Evolutionary conservation across 805 yeast species (phyloP), one percentile per base, ranked within the genome.

Genomic region (Lipomyces orientalis): DNA sequence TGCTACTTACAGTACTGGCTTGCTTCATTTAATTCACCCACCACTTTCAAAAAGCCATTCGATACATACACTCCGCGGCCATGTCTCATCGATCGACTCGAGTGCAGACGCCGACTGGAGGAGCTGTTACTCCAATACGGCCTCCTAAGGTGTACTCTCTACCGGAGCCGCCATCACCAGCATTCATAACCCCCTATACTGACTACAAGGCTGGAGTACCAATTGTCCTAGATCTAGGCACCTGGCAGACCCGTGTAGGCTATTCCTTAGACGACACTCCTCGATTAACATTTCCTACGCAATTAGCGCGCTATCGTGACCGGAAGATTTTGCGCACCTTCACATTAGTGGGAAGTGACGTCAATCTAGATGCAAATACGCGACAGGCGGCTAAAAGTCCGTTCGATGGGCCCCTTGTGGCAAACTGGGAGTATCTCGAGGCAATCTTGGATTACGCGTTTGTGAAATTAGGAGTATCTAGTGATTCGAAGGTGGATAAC

Each of bases 371-470:
- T 73, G 84, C 88, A 8, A 79, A 89, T 1, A 84, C 90, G 58
- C 85, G 88, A 69, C 83, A 90, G 19, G 88, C 88, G 63, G 85
- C 91, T 43, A 88, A 86, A 73, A 82, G 91, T 4, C 97, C 98
- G 0, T 94, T 85, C 75, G 99, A 95, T 77, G 97, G 97, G 0
- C 85, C 91, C 4, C 80, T 92, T 72, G 82, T 95, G 46, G 88
- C 96, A 33, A 96, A 93, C 77, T 96, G 98, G 98, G 98, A 95
- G 65, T 85, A 88, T 66, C 84, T 89, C 1, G 99, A 95, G 76
- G 85, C 83, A 66, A 85, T 94, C 62, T 76, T 95, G 60, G 98
- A 94, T 78, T 95, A 93, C 75, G 82, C 93, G 0, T 89, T 95
- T 76, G 85, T 87, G 68, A 96, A 91, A 76, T 75, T 94, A 59